Conservation (phyloP, 441 rosid genomes). For the Populus hybrid region DNA sequence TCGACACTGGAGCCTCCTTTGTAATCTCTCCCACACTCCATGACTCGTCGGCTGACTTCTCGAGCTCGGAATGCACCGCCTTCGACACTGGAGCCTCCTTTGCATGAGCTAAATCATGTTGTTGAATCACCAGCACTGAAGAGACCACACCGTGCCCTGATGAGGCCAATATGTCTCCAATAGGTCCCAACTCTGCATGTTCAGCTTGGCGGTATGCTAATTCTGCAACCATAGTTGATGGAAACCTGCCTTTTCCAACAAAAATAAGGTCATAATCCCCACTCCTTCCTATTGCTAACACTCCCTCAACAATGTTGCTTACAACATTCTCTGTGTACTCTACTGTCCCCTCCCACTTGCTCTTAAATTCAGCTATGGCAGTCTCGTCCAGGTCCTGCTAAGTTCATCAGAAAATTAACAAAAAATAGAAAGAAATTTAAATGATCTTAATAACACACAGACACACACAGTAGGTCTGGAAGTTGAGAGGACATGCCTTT, state of each 20-base stretch:
- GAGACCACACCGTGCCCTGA: slow-evolving; percentile 17
- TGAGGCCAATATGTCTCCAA: slow-evolving; percentile 35
- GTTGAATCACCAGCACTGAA: slow-evolving; percentile 38
- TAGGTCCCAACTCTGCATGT: slow-evolving; percentile 30
- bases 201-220: slow-evolving; percentile 18
- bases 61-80: background rate
- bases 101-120: slow-evolving; percentile 1
- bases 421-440: background rate
- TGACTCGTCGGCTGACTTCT: background rate
- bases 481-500: slow-evolving; percentile 4
- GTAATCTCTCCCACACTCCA: background rate
- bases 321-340: slow-evolving; percentile 27
- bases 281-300: slow-evolving; percentile 21
- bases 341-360: slow-evolving; percentile 18
- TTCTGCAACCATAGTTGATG: slow-evolving; percentile 8
- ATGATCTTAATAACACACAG: background rate
- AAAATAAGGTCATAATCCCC: slow-evolving; percentile 31
- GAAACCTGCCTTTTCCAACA: slow-evolving; percentile 33
- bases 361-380: slow-evolving; percentile 22
- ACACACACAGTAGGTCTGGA: background rate
- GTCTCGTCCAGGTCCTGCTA: slow-evolving; percentile 31
- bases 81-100: slow-evolving; percentile 13
- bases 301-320: slow-evolving; percentile 16
- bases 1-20: background rate
- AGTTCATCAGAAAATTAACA: background rate